Percentiles rank a stretch among this genome's conserved stretches.
Evolutionary conservation across 2,329 filamentous ascomycete species (phyloP).

Genomic region (Pseudocercospora fijiensis): DNA sequence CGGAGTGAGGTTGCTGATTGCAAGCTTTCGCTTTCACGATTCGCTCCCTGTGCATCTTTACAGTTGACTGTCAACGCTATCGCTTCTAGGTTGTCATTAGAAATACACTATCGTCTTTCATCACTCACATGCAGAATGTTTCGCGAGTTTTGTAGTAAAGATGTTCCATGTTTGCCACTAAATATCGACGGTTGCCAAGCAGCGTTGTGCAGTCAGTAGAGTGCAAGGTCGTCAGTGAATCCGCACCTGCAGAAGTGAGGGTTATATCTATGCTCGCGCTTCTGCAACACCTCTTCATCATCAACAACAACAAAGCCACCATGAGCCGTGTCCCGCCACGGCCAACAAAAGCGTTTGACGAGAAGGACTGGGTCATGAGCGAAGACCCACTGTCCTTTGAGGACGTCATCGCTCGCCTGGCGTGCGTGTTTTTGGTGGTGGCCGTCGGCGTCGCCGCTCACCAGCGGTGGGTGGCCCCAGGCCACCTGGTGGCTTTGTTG

Average conservation of each 20-base stretch:
- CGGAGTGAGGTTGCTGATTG: neutral
- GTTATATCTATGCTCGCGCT: neutral
- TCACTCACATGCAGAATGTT: neutral
- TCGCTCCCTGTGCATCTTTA: neutral
- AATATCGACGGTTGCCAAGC: neutral
- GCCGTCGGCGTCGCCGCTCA: neutral
- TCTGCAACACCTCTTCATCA: neutral
- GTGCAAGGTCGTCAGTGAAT: neutral
- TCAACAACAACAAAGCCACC: constrained; percentile 3
- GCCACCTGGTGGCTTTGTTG: neutral
- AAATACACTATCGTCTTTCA: neutral
- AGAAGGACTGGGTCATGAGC: constrained; percentile 1
- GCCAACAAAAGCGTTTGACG: neutral
- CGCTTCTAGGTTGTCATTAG: neutral
- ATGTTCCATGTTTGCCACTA: neutral
- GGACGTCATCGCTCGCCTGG: neutral
- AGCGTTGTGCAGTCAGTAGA: neutral
- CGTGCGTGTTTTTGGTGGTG: neutral
- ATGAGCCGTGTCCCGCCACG: constrained; percentile 7
- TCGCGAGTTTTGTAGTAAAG: neutral
- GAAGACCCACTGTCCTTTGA: neutral
- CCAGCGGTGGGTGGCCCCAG: neutral
- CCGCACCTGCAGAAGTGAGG: neutral
- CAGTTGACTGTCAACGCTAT: neutral
- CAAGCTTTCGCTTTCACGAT: neutral